Conservation (phyloP, 140 eudicot species). For the Artemisia princeps region DNA sequence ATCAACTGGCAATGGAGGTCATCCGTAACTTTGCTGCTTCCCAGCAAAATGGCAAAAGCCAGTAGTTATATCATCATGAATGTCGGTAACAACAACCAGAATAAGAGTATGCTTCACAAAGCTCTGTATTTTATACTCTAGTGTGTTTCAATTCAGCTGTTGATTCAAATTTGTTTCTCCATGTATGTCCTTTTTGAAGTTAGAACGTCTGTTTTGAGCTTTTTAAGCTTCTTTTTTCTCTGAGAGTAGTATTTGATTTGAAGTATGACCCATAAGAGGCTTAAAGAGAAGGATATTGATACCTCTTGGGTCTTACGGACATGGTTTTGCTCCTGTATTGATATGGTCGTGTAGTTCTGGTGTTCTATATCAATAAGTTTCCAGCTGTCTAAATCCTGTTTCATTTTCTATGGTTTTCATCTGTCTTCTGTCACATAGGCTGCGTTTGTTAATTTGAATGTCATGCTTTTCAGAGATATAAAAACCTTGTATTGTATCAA, state of each 20-base stretch:
- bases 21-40: slow-evolving; percentile 74
- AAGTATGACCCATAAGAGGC: slow-evolving; percentile 14
- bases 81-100: slow-evolving; percentile 12
- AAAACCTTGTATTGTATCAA: not conserved
- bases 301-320: slow-evolving; percentile 16
- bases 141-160: slow-evolving; percentile 31
- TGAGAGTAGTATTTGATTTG: slow-evolving; percentile 19
- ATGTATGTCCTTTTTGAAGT: not conserved
- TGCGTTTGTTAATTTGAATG: not conserved
- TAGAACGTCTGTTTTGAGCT: slow-evolving; percentile 3
- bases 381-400: slow-evolving; percentile 13
- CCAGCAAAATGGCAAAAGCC: slow-evolving; percentile 62
- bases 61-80: not conserved
- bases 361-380: slow-evolving; percentile 24
- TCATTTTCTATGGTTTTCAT: not conserved
- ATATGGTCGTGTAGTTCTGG: slow-evolving; percentile 16
- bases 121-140: slow-evolving; percentile 8
- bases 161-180: slow-evolving; percentile 20
- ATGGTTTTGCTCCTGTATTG: slow-evolving; percentile 22
- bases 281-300: not conserved
- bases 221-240: not conserved
- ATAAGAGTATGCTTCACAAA: slow-evolving; percentile 21
- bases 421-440: not conserved
- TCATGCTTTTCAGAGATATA: not conserved
- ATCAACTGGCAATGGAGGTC: slow-evolving; percentile 78